These are phyloP conservation scores for Monosporozyma siamensis DNA, from an alignment of 805 yeast genomes.

Conservation along the genomic window DNA sequence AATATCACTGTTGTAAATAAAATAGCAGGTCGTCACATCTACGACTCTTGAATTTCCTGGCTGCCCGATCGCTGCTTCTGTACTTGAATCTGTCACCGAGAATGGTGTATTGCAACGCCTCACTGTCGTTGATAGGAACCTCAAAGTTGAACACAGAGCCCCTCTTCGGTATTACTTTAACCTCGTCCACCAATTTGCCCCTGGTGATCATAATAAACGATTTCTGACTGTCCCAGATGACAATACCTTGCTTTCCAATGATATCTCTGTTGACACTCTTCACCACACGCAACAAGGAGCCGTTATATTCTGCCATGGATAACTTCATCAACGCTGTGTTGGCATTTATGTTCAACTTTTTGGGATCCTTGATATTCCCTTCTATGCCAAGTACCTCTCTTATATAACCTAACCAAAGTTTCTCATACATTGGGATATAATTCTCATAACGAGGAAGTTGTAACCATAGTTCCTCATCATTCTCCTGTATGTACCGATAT, in stretches of 20 bases:
- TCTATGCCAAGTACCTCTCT: slow-evolving; percentile 41
- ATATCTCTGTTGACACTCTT: slow-evolving; percentile 47
- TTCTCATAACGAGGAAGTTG: slow-evolving; percentile 37
- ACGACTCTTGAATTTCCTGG: slow-evolving; percentile 76
- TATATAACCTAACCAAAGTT: slow-evolving; percentile 69
- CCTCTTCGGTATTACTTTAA: slow-evolving; percentile 57
- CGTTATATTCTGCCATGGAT: slow-evolving; percentile 73
- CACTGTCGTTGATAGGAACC: slow-evolving; percentile 33
- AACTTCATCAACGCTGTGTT: slow-evolving; percentile 42
- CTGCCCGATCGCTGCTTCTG: slow-evolving; percentile 72
- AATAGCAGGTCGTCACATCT: slow-evolving; percentile 50
- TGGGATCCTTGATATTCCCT: slow-evolving; percentile 7
- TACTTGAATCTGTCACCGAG: slow-evolving; percentile 73
- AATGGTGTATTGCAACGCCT: slow-evolving; percentile 48
- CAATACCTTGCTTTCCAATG: slow-evolving; percentile 63
- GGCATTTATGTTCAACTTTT: slow-evolving; percentile 17
- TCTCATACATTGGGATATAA: slow-evolving; percentile 42
- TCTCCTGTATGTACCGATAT: slow-evolving; percentile 16
- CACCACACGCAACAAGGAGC: slow-evolving; percentile 53
- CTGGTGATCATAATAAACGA: slow-evolving; percentile 46
- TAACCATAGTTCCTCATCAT: slow-evolving; percentile 13
- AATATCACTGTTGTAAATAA: slow-evolving; percentile 11
- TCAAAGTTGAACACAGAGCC: slow-evolving; percentile 54
- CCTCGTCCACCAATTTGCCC: slow-evolving; percentile 46
- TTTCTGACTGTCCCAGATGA: slow-evolving; percentile 75